Base-by-base conservation (phyloP, 108 stramenopile genomes). In the Cyclotella baltica region DNA sequence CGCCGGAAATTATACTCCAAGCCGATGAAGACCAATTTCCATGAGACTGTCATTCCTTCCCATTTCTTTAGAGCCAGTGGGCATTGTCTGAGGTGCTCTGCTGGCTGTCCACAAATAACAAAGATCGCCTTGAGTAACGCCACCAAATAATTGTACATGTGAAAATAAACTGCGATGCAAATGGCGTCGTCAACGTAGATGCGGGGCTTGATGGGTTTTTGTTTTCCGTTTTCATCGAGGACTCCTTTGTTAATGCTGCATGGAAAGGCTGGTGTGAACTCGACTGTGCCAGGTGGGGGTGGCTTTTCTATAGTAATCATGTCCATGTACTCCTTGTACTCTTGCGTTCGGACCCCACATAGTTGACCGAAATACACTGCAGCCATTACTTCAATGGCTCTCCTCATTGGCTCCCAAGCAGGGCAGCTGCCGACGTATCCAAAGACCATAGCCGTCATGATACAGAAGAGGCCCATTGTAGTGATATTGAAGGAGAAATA, bases 41-140 rank as follows among this genome's bases (percentile, higher is more conserved):
- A 28, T 19, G 27, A 19, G 20, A 72, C 46, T 25, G 29, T 29
- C 22, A 62, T 16, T 4, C 40, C 61, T 3, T 4, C 61, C 72
- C 59, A 62, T 62, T 72, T 72, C 18, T 72, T 47, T 23, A 72
- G 20, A 2, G 72, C 55, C 19, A 72, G 43, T 2, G 72, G 46
- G 27, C 59, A 72, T 48, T 72, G 72, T 2, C 59, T 15, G 16
- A 62, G 13, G 4, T 13, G 2, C 20, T 10, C 34, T 8, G 61
- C 16, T 15, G 61, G 59, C 31, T n/a, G 4, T 4, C 72, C 72
- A 18, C 25, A 31, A 11, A 72, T 27, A 4, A 50, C 23, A 22
- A 72, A 72, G n/a, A 72, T 72, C 0, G 72, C 72, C 10, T 72
- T 30, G 28, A 72, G 47, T 19, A 47, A 28, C 16, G 59, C 72